Conservation (phyloP, 2,329 filamentous ascomycete genomes). For the Sporothrix protearum region DNA sequence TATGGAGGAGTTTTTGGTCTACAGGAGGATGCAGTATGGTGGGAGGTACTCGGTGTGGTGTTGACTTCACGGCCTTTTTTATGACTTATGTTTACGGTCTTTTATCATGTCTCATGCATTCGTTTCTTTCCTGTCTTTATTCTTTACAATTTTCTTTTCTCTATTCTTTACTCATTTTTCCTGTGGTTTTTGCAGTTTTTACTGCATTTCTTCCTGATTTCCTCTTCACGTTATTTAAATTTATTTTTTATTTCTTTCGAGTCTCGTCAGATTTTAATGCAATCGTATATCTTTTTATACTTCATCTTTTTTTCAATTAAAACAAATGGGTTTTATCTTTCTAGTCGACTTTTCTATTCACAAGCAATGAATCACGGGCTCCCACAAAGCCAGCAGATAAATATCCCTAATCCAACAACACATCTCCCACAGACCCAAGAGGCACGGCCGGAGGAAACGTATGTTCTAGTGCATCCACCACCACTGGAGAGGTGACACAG, state of each 20-base stretch:
- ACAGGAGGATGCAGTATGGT: background rate
- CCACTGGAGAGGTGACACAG: background rate
- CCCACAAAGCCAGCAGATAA: no score
- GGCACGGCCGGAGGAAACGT: background rate
- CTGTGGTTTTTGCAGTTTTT: background rate
- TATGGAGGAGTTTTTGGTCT: background rate
- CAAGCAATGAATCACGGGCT: no score
- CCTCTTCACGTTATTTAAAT: background rate
- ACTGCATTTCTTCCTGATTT: background rate
- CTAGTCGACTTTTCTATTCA: background rate
- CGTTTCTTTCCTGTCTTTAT: background rate
- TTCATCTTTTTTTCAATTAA: background rate
- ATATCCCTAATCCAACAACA: background rate
- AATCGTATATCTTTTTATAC: no score
- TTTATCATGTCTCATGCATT: constrained; percentile 4
- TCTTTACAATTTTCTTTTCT: background rate
- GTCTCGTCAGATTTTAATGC: no score
- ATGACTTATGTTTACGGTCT: background rate
- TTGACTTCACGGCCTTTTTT: background rate
- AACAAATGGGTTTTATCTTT: no score
- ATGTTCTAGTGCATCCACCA: background rate
- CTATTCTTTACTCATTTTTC: background rate
- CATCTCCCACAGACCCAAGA: background rate
- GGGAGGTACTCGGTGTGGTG: background rate
- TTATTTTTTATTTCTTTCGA: background rate